A percentile compares a stretch with the other conserved stretches of the same genome.
These are phyloP conservation scores for Diplodia corticola DNA, from an alignment of 2,329 filamentous ascomycete species.

Conservation along the genomic window DNA sequence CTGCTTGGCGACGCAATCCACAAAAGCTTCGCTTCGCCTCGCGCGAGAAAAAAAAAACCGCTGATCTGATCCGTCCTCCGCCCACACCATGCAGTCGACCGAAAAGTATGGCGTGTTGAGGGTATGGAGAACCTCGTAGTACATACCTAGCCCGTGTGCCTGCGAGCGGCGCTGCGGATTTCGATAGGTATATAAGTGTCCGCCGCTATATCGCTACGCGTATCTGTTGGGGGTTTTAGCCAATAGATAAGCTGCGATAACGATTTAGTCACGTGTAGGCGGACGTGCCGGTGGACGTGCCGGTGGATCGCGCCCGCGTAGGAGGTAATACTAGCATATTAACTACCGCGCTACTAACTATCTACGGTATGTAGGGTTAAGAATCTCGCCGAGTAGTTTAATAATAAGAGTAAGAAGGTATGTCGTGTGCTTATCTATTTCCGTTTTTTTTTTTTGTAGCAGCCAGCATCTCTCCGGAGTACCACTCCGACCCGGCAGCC, in stretches of 20 bases:
- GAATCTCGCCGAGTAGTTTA: constrained; percentile 55
- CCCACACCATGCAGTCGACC: background rate
- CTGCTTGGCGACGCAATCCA: background rate
- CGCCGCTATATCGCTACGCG: constrained; percentile 56
- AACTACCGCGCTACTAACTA: background rate
- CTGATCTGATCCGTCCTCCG: background rate
- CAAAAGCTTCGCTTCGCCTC: constrained; percentile 1
- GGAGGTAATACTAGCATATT: too few species aligned
- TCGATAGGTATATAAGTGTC: constrained; percentile 37
- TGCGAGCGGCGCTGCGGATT: background rate
- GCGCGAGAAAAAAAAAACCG: background rate
- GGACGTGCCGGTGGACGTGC: too few species aligned
- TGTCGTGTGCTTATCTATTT: too few species aligned
- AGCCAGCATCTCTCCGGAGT: too few species aligned
- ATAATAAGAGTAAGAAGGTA: constrained; percentile 50
- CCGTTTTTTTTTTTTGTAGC: too few species aligned
- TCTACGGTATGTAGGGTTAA: constrained; percentile 35
- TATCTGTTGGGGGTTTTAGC: constrained; percentile 35
- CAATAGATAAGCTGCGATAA: too few species aligned
- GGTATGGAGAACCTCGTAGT: background rate
- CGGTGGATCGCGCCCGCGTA: too few species aligned
- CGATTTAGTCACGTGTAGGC: too few species aligned
- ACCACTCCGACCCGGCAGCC: too few species aligned
- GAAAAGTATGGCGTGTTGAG: constrained; percentile 3
- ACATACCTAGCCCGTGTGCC: background rate